Evolutionary conservation across 1,139 yeast species (phyloP).

Genomic region (Taiozyma sp.): DNA sequence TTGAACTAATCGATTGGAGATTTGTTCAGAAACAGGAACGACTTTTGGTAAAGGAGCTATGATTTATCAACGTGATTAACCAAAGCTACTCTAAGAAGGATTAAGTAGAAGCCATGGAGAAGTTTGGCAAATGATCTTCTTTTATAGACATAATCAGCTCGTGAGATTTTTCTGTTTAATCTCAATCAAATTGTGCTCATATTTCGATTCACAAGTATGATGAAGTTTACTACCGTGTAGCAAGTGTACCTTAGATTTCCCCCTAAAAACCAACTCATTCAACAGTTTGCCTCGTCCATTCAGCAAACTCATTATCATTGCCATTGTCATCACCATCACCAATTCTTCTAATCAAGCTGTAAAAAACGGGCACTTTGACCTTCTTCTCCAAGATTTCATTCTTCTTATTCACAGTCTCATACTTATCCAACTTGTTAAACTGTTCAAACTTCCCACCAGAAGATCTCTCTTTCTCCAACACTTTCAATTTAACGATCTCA

Average conservation of each 20-base stretch:
- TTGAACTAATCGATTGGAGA: not conserved
- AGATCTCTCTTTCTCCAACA: not conserved
- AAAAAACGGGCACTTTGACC: conserved; percentile 16
- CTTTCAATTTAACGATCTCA: conserved; percentile 19
- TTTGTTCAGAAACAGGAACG: not conserved
- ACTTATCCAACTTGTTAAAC: conserved; percentile 19
- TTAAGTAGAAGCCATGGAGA: too few species aligned
- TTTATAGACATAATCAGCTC: too few species aligned
- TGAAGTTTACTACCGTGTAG: not conserved
- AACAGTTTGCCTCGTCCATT: conserved; percentile 1
- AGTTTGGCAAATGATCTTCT: too few species aligned
- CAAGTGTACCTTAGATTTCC: too few species aligned
- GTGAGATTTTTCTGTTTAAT: too few species aligned
- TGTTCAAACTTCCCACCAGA: conserved; percentile 10
- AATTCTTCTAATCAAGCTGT: conserved; percentile 8
- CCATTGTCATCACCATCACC: too few species aligned
- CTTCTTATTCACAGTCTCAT: conserved; percentile 10
- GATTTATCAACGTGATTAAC: too few species aligned
- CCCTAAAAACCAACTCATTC: not conserved
- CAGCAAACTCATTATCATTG: not conserved
- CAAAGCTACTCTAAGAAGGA: too few species aligned
- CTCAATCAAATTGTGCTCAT: too few species aligned
- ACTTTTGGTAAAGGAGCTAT: not conserved
- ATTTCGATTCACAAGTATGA: not conserved
- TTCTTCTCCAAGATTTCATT: conserved; percentile 18